phyloP scores from a whole-genome alignment of 2,329 filamentous ascomycete genomes.

The Colletotrichum siamense region DNA sequence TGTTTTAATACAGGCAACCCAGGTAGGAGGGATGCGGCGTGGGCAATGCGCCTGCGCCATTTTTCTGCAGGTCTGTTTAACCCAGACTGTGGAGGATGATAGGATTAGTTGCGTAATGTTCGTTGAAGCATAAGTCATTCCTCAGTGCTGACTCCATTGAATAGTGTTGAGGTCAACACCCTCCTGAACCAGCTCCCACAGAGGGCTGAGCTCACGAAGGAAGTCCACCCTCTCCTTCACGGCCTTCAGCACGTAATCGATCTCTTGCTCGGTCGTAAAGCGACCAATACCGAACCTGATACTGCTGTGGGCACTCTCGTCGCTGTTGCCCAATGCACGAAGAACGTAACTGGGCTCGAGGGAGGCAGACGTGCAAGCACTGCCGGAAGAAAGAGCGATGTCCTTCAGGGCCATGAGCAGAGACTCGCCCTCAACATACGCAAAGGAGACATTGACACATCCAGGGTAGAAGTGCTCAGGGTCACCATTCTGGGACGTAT shows the following conservation, averaged over 20 bases:
- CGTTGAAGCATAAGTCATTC: neutral
- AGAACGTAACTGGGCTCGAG: constrained; percentile 96
- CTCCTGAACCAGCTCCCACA: constrained; percentile 98
- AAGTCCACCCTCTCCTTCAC: constrained; percentile 91
- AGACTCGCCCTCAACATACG: constrained; percentile 97
- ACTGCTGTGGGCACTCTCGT: constrained; percentile 97
- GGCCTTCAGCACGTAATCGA: constrained; percentile 96
- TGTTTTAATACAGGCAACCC: constrained; percentile 17
- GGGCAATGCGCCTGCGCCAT: neutral
- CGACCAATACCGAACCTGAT: constrained; percentile 97
- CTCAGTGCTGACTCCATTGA: constrained; percentile 95
- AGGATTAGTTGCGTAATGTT: neutral
- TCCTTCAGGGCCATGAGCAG: constrained; percentile 98
- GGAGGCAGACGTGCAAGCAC: constrained; percentile 95
- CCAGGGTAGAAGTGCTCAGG: constrained; percentile 86
- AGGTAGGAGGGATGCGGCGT: neutral
- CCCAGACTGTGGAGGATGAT: neutral
- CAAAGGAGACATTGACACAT: constrained; percentile 98
- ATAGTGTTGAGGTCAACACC: constrained; percentile 95
- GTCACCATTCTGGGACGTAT: constrained; percentile 91
- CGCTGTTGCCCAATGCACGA: constrained; percentile 91
- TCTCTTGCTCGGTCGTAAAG: constrained; percentile 93
- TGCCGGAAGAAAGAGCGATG: constrained; percentile 94
- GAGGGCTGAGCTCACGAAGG: constrained; percentile 89
- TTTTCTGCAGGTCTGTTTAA: neutral